Conservation (phyloP, 306 rosid species). For the Medicago lupulina region DNA sequence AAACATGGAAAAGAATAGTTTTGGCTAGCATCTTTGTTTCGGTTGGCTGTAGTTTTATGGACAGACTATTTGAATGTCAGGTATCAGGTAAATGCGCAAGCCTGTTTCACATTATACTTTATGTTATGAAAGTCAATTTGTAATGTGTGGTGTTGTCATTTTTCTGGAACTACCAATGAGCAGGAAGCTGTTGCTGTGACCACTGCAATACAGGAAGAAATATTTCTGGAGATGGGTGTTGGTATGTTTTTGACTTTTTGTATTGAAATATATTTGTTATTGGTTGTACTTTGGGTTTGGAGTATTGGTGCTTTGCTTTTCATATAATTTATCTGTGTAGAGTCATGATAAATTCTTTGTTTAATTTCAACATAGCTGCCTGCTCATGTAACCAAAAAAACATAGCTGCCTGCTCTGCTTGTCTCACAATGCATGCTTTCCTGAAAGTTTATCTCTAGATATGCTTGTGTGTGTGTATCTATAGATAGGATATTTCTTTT, state of each 20-base stretch:
- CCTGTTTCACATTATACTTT: background rate
- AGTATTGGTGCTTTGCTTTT: slow-evolving; percentile 6
- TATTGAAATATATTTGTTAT: background rate
- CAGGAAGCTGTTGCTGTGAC: slow-evolving; percentile 94
- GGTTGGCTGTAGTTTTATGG: too few relatives aligned
- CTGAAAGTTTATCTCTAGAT: background rate
- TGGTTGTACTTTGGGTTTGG: slow-evolving; percentile 5
- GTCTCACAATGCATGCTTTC: background rate
- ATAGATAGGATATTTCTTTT: background rate
- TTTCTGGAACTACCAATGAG: slow-evolving; percentile 36
- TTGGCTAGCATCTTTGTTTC: background rate
- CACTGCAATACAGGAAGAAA: slow-evolving; percentile 88
- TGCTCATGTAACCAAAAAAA: too few relatives aligned
- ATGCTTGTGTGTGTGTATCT: background rate
- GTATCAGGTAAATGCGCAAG: background rate
- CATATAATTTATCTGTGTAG: slow-evolving; percentile 1
- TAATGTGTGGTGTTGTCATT: slow-evolving; percentile 30
- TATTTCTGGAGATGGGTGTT: slow-evolving; percentile 81
- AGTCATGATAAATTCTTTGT: background rate
- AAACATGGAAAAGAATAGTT: background rate
- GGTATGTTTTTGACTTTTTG: slow-evolving; percentile 60
- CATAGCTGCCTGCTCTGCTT: background rate
- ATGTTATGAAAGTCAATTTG: slow-evolving; percentile 1
- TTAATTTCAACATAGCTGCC: slow-evolving; percentile 14
- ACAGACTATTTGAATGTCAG: background rate